Evolutionary conservation across 306 rosid species (phyloP), one percentile per base, ranked within the genome.

Genomic region (Malus sieversii): DNA sequence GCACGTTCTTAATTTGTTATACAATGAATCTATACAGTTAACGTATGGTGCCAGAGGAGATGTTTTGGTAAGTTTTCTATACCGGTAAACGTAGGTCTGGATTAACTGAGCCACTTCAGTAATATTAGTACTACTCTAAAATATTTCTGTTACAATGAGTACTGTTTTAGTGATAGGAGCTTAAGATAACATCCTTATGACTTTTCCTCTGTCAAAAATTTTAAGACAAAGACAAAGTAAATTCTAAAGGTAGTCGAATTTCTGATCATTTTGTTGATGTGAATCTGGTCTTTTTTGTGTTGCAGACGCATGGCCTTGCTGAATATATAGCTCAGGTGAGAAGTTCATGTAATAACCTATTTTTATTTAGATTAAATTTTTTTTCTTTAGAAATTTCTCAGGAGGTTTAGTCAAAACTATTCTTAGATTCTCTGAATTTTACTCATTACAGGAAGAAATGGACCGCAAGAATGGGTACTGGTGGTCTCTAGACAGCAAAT

Each of bases 321-420:
- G 99, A 95, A 80, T 95, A 95, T 85, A 95, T 95, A 80, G 99
- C 99, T 75, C 96, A 89, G 99, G 99, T 95, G 88, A 86, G 96
- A 78, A 78, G 71, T 62, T 68, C 38, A 78, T 73, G 66, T 20
- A 25, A 82, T 25, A 35, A 48, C 70, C 64, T 66, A 44, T 44
- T 61, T 74, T 75, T 10, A 22, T 29, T 52, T 67, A 20, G 27
- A 62, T 8, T 27, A 27, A 12, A 16, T 74, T 74, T 74, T 32
- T 32, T 70, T 75, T 32, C 62, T 29, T 70, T 68, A 20, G 9
- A 63, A 76, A 35, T 55, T 64, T 48, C 25, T 65, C 62, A 46
- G 30, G 65, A 68, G 65, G 64, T 77, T 66, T 25, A 61, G 60
- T 75, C 72, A 70, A 64, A 32, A 62, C 75, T 29, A 30, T 75